A percentile compares a stretch with the other conserved stretches of the same genome.
Evolutionary conservation across 108 stramenopile genomes (phyloP).

Genomic region (Skeletonema potamos): DNA sequence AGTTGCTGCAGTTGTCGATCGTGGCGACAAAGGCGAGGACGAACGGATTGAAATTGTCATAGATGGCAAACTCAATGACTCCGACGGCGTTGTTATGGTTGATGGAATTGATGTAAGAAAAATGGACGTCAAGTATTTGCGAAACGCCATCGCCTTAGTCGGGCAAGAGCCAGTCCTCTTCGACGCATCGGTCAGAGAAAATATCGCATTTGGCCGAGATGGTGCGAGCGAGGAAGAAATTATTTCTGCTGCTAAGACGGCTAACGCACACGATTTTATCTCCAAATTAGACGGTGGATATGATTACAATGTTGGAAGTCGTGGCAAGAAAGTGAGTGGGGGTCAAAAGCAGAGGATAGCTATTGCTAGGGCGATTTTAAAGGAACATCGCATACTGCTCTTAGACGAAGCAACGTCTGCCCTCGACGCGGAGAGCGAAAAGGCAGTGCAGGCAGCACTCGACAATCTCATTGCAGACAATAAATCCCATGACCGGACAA

Average conservation of each 20-base stretch:
- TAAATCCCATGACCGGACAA: conserved; percentile 26
- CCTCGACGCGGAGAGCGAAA: conserved; percentile 51
- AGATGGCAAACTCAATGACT: conserved; percentile 17
- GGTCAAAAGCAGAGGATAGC: conserved; percentile 85
- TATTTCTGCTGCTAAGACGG: conserved; percentile 40
- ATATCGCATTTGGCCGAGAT: conserved; percentile 59
- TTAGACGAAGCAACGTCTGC: conserved; percentile 52
- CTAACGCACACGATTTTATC: conserved; percentile 72
- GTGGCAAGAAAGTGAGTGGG: conserved; percentile 57
- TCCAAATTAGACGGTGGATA: conserved; percentile 52
- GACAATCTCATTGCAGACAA: conserved; percentile 35
- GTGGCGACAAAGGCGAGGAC: conserved; percentile 4
- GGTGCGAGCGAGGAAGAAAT: conserved; percentile 42
- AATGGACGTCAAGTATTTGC: conserved; percentile 32
- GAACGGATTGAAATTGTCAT: conserved; percentile 51
- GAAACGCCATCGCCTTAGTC: conserved; percentile 54
- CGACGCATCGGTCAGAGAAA: conserved; percentile 58
- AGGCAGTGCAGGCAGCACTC: conserved; percentile 41
- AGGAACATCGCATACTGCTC: conserved; percentile 43
- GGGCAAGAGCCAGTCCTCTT: conserved; percentile 80
- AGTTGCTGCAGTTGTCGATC: conserved; percentile 23
- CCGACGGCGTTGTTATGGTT: conserved; percentile 20
- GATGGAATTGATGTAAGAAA: conserved; percentile 21
- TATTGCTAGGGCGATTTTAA: conserved; percentile 66
- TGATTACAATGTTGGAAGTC: conserved; percentile 55